Conservation (phyloP, 106 monocot genomes). For the Triglochin maritima region DNA sequence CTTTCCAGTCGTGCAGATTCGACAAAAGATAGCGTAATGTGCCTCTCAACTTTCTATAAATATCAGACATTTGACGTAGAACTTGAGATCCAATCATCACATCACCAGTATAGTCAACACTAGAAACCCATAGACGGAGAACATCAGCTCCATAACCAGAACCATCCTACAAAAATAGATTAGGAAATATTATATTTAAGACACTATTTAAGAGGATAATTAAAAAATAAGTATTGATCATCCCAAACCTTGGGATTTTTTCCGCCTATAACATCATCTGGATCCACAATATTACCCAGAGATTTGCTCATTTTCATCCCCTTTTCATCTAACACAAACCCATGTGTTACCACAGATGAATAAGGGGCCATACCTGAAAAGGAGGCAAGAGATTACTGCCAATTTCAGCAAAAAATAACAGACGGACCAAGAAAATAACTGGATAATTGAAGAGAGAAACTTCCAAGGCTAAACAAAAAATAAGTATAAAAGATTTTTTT, state of each 20-base stretch:
- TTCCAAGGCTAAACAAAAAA: too few relatives aligned
- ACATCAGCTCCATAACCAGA: constrained; percentile 97
- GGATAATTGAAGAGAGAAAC: too few relatives aligned
- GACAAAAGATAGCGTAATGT: constrained; percentile 87
- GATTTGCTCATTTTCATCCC: constrained; percentile 99
- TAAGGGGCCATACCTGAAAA: constrained; percentile 80
- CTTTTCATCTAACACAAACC: constrained; percentile 97
- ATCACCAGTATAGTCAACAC: constrained; percentile 92
- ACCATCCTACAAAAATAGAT: constrained; percentile 41
- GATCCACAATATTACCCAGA: constrained; percentile 96
- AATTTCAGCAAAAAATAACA: constrained; percentile 1
- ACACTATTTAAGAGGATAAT: neutral
- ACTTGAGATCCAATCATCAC: constrained; percentile 92
- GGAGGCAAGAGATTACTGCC: neutral
- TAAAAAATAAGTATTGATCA: neutral
- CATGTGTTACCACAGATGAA: constrained; percentile 88
- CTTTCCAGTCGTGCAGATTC: constrained; percentile 99
- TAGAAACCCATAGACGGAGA: constrained; percentile 95
- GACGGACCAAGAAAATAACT: neutral
- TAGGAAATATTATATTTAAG: constrained; percentile 2
- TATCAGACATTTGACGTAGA: constrained; percentile 93
- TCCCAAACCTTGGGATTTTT: constrained; percentile 50
- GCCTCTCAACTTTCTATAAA: constrained; percentile 88
- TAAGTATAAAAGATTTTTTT: too few relatives aligned
- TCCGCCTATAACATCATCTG: constrained; percentile 77